A percentile compares a stretch with the other conserved stretches of the same genome.
These are phyloP conservation scores for Trypanosoma melophagium DNA, from an alignment of 208 protist genomes.

Conservation along the genomic window DNA sequence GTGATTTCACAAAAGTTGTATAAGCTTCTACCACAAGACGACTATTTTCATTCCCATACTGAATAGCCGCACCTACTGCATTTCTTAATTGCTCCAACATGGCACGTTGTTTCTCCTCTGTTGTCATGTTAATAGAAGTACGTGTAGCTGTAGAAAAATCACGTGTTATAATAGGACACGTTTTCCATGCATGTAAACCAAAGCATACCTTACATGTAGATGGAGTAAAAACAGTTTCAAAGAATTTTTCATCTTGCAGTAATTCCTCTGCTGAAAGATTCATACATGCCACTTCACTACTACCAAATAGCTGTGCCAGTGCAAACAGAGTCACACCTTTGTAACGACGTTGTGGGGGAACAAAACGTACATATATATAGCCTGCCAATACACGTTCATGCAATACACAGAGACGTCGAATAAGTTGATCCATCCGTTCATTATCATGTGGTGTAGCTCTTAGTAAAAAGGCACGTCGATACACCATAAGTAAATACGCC, in stretches of 20 bases:
- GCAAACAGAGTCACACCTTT: conserved; percentile 39
- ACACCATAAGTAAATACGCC: conserved; percentile 82
- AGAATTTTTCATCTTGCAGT: conserved; percentile 45
- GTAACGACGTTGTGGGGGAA: conserved; percentile 37
- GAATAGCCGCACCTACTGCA: conserved; percentile 37
- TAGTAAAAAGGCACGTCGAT: conserved; percentile 73
- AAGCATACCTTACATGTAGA: conserved; percentile 81
- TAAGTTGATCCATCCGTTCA: conserved; percentile 58
- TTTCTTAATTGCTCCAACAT: conserved; percentile 58
- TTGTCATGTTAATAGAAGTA: conserved; percentile 57
- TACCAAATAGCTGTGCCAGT: conserved; percentile 35
- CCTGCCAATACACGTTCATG: conserved; percentile 81
- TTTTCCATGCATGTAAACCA: conserved; percentile 63
- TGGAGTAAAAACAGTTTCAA: conserved; percentile 58
- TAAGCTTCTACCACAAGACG: conserved; percentile 73
- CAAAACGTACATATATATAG: conserved; percentile 76
- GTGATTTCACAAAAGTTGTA: conserved; percentile 73
- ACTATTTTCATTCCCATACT: conserved; percentile 28
- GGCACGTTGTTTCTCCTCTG: conserved; percentile 69
- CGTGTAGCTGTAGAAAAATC: conserved; percentile 51
- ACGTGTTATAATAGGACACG: conserved; percentile 82
- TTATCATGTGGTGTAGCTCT: conserved; percentile 71
- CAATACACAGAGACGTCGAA: conserved; percentile 53
- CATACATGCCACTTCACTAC: conserved; percentile 26
- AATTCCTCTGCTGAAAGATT: conserved; percentile 31